Evolutionary conservation across 352 stramenopile species (phyloP).

Genomic region (Phytophthora citrophthora): DNA sequence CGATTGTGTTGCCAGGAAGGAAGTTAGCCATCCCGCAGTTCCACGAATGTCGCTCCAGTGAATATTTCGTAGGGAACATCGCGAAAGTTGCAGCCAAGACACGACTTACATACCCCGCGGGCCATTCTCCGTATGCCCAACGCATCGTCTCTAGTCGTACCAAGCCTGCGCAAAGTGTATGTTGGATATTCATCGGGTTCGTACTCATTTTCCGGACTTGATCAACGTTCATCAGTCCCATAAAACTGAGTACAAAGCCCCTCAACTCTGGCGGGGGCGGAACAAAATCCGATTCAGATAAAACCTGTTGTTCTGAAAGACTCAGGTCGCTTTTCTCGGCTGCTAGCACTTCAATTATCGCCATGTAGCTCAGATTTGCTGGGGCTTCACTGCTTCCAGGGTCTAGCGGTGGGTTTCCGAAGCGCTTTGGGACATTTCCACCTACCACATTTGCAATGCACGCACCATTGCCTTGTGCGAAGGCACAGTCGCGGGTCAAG

Average conservation of each 20-base stretch:
- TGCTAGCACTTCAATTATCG: conserved; percentile 27
- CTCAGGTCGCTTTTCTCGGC: conserved; percentile 34
- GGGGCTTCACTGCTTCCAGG: conserved; percentile 16
- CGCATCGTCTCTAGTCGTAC: conserved; percentile 63
- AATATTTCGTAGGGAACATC: conserved; percentile 58
- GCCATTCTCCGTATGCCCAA: conserved; percentile 68
- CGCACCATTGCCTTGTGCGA: conserved; percentile 57
- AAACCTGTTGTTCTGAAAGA: conserved; percentile 9
- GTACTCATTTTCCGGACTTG: conserved; percentile 49
- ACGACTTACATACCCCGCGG: conserved; percentile 45
- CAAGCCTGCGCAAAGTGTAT: conserved; percentile 58
- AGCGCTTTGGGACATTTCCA: conserved; percentile 33
- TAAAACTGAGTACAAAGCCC: conserved; percentile 68
- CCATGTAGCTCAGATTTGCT: conserved; percentile 33
- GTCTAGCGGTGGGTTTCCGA: conserved; percentile 43
- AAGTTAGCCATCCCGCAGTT: conserved; percentile 69
- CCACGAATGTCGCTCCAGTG: conserved; percentile 61
- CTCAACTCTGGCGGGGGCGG: conserved; percentile 51
- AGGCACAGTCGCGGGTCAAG: conserved; percentile 43
- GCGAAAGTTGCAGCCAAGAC: conserved; percentile 50
- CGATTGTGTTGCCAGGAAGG: conserved; percentile 42
- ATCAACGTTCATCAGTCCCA: conserved; percentile 65
- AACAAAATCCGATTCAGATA: conserved; percentile 29
- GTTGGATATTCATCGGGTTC: conserved; percentile 46
- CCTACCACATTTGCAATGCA: conserved; percentile 39